Conservation (phyloP, 495 filamentous ascomycete species). For the Tetracladium marchalianum region DNA sequence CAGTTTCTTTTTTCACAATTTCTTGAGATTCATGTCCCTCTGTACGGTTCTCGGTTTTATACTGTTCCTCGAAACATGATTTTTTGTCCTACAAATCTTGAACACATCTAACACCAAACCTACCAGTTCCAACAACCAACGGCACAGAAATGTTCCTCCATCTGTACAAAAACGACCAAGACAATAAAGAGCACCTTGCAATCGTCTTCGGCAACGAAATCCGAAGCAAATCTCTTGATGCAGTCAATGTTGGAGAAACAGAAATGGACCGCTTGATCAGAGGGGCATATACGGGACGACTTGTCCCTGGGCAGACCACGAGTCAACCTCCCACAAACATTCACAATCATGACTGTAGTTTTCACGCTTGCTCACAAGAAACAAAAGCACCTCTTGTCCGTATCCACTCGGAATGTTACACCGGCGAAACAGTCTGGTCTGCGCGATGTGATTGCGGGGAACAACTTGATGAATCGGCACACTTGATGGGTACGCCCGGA, state of each 20-base stretch:
- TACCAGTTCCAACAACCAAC: constrained; percentile 52
- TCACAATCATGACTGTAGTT: background rate
- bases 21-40: too few species aligned
- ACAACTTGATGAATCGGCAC: constrained; percentile 91
- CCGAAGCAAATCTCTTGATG: constrained; percentile 69
- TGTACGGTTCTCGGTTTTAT: too few species aligned
- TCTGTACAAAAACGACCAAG: constrained; percentile 82
- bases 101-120: too few species aligned
- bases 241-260: constrained; percentile 73
- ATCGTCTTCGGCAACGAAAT: constrained; percentile 91
- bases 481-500: constrained; percentile 72
- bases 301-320: constrained; percentile 76
- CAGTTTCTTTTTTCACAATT: too few species aligned
- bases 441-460: constrained; percentile 97
- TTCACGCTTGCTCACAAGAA: background rate
- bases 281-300: constrained; percentile 79
- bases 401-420: constrained; percentile 98
- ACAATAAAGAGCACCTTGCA: constrained; percentile 95
- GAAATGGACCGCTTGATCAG: constrained; percentile 94
- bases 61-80: too few species aligned
- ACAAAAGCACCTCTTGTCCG: constrained; percentile 60
- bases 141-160: constrained; percentile 97
- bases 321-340: constrained; percentile 37
- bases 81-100: too few species aligned
- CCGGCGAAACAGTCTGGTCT: constrained; percentile 95